Percentiles rank a stretch among this genome's conserved stretches.
Evolutionary conservation across 495 filamentous ascomycete species (phyloP).

Genomic region (Opeltia flavorubescens): DNA sequence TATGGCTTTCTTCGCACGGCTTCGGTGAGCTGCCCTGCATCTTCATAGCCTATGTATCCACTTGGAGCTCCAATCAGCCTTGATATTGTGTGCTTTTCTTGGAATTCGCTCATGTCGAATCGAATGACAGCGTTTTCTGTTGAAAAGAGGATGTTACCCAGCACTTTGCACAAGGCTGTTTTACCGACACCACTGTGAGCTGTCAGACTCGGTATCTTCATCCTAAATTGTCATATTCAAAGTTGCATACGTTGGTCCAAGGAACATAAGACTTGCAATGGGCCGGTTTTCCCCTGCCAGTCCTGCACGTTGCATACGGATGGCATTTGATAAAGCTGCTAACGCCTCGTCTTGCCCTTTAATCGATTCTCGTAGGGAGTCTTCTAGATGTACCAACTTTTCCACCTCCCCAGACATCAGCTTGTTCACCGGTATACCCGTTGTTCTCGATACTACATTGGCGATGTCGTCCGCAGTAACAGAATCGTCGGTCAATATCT

Average conservation of each 20-base stretch:
- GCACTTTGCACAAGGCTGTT: conserved; percentile 92
- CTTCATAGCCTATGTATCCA: conserved; percentile 93
- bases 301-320: conserved; percentile 86
- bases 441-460: conserved; percentile 75
- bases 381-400: conserved; percentile 89
- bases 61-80: conserved; percentile 85
- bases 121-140: conserved; percentile 79
- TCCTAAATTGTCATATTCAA: too few relatives aligned
- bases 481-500: conserved; percentile 73
- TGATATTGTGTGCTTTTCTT: conserved; percentile 92
- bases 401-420: conserved; percentile 86
- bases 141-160: conserved; percentile 84
- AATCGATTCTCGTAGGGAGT: conserved; percentile 68
- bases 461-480: conserved; percentile 89
- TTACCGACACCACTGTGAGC: conserved; percentile 59
- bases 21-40: conserved; percentile 92
- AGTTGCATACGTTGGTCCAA: conserved; percentile 91
- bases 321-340: conserved; percentile 78
- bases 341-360: conserved; percentile 91
- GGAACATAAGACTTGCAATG: conserved; percentile 90
- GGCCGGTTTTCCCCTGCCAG: conserved; percentile 84
- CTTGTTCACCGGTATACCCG: conserved; percentile 83
- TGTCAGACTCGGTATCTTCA: too few relatives aligned
- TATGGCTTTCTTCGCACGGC: conserved; percentile 92
- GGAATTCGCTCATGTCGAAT: conserved; percentile 97